These are phyloP conservation scores for Venturia pyrina DNA, from an alignment of 2,329 filamentous ascomycete genomes.

Conservation along the genomic window DNA sequence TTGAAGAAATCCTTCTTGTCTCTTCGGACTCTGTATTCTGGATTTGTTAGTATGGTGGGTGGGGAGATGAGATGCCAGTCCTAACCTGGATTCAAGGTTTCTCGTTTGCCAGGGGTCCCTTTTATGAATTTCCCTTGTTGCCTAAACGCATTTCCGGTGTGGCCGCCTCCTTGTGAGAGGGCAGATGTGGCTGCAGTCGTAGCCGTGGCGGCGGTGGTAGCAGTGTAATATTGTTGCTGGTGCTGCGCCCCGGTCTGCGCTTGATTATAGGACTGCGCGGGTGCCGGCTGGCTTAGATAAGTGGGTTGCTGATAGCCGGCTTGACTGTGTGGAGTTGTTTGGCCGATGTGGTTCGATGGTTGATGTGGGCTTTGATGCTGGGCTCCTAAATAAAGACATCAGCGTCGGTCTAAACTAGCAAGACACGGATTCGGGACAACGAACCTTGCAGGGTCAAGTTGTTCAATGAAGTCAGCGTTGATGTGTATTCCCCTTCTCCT, in stretches of 20 bases:
- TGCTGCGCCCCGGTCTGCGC: background rate
- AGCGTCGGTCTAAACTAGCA: background rate
- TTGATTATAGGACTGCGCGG: background rate
- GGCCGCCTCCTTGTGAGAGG: background rate
- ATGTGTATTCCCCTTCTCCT: background rate
- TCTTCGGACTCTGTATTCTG: conserved; percentile 12
- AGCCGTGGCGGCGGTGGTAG: background rate
- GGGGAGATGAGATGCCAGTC: background rate
- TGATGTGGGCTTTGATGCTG: background rate
- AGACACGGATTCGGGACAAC: background rate
- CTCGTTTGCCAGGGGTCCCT: background rate
- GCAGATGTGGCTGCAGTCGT: background rate
- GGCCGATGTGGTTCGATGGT: background rate
- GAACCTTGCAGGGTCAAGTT: background rate
- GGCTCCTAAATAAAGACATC: no score
- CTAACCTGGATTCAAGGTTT: background rate
- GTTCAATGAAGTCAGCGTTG: background rate
- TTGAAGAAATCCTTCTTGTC: conserved; percentile 13
- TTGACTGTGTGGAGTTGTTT: background rate
- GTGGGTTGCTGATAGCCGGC: background rate
- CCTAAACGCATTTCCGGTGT: background rate
- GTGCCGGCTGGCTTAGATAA: background rate
- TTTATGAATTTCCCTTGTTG: background rate
- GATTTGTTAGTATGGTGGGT: background rate
- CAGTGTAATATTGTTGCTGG: background rate